Evolutionary conservation across 345 rosid genomes (phyloP).

Genomic region (Arabidopsis thaliana): DNA sequence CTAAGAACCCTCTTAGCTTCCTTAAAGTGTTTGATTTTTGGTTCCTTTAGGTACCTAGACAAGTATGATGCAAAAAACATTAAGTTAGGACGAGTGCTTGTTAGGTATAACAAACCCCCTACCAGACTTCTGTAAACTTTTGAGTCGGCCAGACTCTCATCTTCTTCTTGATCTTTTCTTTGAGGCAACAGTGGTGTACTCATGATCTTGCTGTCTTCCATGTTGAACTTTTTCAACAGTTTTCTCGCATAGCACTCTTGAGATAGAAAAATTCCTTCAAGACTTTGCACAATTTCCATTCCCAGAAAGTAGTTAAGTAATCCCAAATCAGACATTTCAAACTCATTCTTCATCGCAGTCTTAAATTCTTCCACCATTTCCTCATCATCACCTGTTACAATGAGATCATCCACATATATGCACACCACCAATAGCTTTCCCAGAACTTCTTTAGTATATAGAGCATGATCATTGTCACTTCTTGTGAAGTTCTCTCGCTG

Average conservation of each 20-base stretch:
- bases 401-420: not conserved
- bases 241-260: not conserved
- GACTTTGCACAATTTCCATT: not conserved
- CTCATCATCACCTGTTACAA: not conserved
- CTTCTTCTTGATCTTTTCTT: not conserved
- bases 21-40: not conserved
- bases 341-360: not conserved
- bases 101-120: not conserved
- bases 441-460: not conserved
- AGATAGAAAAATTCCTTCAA: not conserved
- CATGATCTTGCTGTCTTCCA: not conserved
- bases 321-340: not conserved
- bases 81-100: not conserved
- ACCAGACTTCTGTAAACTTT: not conserved
- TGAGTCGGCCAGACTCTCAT: fast-evolving
- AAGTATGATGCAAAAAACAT: not conserved
- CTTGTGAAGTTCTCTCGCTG: not conserved
- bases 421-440: not conserved
- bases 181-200: not conserved
- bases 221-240: not conserved
- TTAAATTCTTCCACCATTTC: not conserved
- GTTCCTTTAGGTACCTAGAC: not conserved
- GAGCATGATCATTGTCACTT: not conserved
- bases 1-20: not conserved
- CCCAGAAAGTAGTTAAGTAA: not conserved